These are phyloP conservation scores for Elasticomyces elasticus DNA, from an alignment of 495 filamentous ascomycete species.

Conservation along the genomic window DNA sequence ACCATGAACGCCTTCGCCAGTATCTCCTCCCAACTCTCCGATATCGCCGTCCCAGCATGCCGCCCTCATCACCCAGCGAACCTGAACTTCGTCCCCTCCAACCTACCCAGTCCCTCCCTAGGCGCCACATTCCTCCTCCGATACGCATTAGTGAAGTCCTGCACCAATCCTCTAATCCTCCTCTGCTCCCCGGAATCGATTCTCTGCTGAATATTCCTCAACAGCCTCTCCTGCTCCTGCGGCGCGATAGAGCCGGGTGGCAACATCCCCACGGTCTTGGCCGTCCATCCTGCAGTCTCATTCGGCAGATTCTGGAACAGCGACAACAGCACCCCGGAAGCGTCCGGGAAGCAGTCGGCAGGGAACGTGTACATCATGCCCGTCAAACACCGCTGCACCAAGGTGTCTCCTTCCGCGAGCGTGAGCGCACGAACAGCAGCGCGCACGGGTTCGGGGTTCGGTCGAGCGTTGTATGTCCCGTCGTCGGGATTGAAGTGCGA, in stretches of 20 bases:
- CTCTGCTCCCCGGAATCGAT: conserved; percentile 63
- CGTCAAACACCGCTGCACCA: conserved; percentile 77
- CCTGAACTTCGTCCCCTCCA: conserved; percentile 77
- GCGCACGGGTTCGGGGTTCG: conserved; percentile 33
- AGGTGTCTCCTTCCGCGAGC: conserved; percentile 57
- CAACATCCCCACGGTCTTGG: conserved; percentile 69
- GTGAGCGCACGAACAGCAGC: conserved; percentile 63
- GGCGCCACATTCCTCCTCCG: conserved; percentile 87
- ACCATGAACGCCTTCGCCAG: too few species aligned
- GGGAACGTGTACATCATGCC: conserved; percentile 99
- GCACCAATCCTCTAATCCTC: conserved; percentile 73
- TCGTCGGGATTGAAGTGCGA: conserved; percentile 51
- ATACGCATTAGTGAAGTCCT: conserved; percentile 94
- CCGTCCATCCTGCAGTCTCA: conserved; percentile 68
- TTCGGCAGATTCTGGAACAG: conserved; percentile 79
- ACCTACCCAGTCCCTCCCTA: conserved; percentile 73
- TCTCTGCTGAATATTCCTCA: conserved; percentile 41
- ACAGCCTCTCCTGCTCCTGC: conserved; percentile 40
- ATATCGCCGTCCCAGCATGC: neutral
- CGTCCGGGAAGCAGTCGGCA: conserved; percentile 85
- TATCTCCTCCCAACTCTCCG: too few species aligned
- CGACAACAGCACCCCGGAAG: conserved; percentile 78
- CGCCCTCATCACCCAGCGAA: conserved; percentile 40
- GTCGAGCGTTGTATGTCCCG: conserved; percentile 29
- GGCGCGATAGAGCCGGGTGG: conserved; percentile 68